phyloP scores from a whole-genome alignment of 768 basidiomycete species.

The Podaxis carcinomalis region DNA sequence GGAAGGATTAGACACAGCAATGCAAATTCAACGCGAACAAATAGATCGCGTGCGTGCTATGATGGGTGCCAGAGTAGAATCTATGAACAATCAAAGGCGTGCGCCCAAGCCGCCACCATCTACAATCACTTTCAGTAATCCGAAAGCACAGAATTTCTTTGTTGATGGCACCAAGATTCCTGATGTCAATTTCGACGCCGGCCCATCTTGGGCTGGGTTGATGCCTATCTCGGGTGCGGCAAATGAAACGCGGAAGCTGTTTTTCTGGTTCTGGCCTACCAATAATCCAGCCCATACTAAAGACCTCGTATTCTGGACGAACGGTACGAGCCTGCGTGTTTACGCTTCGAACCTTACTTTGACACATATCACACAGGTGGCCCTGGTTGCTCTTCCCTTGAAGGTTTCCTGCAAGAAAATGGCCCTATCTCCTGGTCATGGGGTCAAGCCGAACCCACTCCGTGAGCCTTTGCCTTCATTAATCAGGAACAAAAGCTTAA shows the following conservation, averaged over 20 bases:
- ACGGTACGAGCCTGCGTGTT: constrained; percentile 35
- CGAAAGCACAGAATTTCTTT: constrained; percentile 55
- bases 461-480: constrained; percentile 14
- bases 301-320: constrained; percentile 73
- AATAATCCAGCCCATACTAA: constrained; percentile 66
- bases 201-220: constrained; percentile 72
- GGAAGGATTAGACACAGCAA: constrained; percentile 37
- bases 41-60: constrained; percentile 35
- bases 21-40: constrained; percentile 44
- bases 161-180: constrained; percentile 66
- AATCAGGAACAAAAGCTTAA: not conserved
- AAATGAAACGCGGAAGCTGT: constrained; percentile 72
- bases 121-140: constrained; percentile 58
- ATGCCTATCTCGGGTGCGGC: constrained; percentile 59
- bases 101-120: constrained; percentile 16
- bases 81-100: constrained; percentile 1
- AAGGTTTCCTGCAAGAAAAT: constrained; percentile 71
- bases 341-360: constrained; percentile 17
- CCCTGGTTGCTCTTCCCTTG: constrained; percentile 72
- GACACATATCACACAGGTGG: constrained; percentile 61
- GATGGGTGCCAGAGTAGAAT: constrained; percentile 22
- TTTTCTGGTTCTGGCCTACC: constrained; percentile 85
- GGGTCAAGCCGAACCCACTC: constrained; percentile 60
- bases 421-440: constrained; percentile 69
- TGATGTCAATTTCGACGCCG: constrained; percentile 67